Conservation (phyloP, 352 stramenopile species). For the Phytophthora pistaciae region DNA sequence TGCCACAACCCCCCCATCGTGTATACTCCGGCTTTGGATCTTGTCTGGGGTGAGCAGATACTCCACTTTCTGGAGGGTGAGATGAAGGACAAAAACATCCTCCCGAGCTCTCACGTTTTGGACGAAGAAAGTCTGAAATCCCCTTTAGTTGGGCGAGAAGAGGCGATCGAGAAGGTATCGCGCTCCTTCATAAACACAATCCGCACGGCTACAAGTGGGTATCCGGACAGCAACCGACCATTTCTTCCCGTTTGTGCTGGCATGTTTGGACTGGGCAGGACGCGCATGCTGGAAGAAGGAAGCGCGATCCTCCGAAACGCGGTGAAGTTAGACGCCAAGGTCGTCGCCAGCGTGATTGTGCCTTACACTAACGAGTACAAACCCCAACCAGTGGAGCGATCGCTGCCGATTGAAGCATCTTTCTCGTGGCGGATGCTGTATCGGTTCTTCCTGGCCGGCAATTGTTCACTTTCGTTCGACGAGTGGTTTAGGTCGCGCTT, state of each 20-base stretch:
- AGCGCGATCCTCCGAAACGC: neutral
- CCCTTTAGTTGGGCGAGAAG: neutral
- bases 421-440: conserved; percentile 39
- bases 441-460: conserved; percentile 36
- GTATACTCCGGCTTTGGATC: neutral
- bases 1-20: neutral
- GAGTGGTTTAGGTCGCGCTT: conserved; percentile 3
- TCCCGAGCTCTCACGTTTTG: neutral
- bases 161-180: neutral
- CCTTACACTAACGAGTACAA: conserved; percentile 22
- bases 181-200: neutral
- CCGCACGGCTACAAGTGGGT: neutral
- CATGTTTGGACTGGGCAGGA: neutral
- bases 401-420: conserved; percentile 37
- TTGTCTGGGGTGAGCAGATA: neutral
- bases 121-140: neutral
- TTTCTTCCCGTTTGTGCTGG: neutral
- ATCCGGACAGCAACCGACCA: neutral
- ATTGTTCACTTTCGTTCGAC: conserved; percentile 21
- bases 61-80: neutral
- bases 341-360: conserved; percentile 29
- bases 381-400: conserved; percentile 25
- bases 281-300: neutral
- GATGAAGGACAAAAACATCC: neutral
- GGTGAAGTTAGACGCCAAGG: neutral